Evolutionary conservation across 2,329 filamentous ascomycete genomes (phyloP).

Genomic region (Colletotrichum filicis): DNA sequence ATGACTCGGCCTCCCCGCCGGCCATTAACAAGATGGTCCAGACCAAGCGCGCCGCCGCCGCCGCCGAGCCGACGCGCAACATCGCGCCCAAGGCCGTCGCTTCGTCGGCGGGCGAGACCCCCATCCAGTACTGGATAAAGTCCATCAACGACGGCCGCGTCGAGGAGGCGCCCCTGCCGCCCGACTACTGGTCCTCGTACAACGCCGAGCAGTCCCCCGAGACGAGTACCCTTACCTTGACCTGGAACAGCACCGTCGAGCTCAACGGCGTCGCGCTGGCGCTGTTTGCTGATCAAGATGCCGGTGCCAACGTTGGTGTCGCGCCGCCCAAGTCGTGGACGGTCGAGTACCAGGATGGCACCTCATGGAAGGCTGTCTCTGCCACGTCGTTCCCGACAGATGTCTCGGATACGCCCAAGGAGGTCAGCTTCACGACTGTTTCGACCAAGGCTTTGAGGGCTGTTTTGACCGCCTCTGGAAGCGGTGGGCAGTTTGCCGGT

Average conservation of each 20-base stretch:
- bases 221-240: conserved; percentile 44
- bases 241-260: conserved; percentile 42
- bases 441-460: conserved; percentile 41
- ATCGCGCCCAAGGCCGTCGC: conserved; percentile 42
- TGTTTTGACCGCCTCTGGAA: conserved; percentile 39
- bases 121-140: conserved; percentile 51
- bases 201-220: conserved; percentile 43
- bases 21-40: conserved; percentile 43
- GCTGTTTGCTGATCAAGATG: conserved; percentile 45
- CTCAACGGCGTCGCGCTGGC: conserved; percentile 44
- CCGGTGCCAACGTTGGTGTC: conserved; percentile 43
- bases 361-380: conserved; percentile 38
- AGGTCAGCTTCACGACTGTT: conserved; percentile 42
- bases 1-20: conserved; percentile 43
- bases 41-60: conserved; percentile 40
- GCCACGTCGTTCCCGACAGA: conserved; percentile 39
- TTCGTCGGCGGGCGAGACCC: conserved; percentile 41
- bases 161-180: conserved; percentile 45
- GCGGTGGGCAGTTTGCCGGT: conserved; percentile 37
- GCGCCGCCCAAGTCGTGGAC: conserved; percentile 43
- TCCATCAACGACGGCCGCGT: conserved; percentile 47
- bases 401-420: conserved; percentile 40
- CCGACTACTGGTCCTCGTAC: conserved; percentile 51
- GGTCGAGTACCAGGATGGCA: conserved; percentile 40
- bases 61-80: conserved; percentile 44